Base-by-base conservation (phyloP, 306 rosid genomes). In the Pterocarpus santalinus region DNA sequence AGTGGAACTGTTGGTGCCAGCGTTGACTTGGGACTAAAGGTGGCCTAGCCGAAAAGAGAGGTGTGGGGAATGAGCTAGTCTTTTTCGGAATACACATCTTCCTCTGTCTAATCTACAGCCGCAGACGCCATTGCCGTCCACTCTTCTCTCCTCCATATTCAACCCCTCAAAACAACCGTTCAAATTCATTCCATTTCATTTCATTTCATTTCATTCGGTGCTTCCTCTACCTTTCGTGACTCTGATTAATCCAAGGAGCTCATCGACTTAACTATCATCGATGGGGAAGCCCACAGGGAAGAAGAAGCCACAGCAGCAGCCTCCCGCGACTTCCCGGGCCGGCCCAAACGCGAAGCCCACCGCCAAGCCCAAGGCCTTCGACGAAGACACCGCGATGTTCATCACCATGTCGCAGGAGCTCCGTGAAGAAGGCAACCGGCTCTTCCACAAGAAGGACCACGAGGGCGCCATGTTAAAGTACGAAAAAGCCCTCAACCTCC, bases 341-440 rank as follows among this genome's bases (percentile, higher is more conserved):
- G 61, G 61, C 9, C 30, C 61, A 2, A 55, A 16, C 28, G 5
- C 53, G 4, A 47, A 47, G 53, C 61, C 61, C 61, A n/a, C 5
- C 10, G 0, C 7, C 17, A 51, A 14, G 57, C 85, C 75, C 30
- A 61, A 92, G 14, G 86, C 91, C 2, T 78, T 88, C 47, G 98
- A 94, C 70, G 94, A 91, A 16, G 98, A 94, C 86, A 94, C 96
- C 0, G 90, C 96, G 5, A 89, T 92, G 78, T 94, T 94, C 91
- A 90, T 94, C 80, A 90, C 72, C 89, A 94, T 94, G 98, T 88
- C 98, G 17, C 96, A 92, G 9, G 96, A 92, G 69, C 89, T 94
- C 8, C 84, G 84, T 39, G 98, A 94, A 61, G 98, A 90, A 83
- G 98, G 97, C 34, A 89, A 86, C 81, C 83, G 57, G 32, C 92